Conservation (phyloP, 805 yeast genomes). For the Lipomyces oligophaga region DNA sequence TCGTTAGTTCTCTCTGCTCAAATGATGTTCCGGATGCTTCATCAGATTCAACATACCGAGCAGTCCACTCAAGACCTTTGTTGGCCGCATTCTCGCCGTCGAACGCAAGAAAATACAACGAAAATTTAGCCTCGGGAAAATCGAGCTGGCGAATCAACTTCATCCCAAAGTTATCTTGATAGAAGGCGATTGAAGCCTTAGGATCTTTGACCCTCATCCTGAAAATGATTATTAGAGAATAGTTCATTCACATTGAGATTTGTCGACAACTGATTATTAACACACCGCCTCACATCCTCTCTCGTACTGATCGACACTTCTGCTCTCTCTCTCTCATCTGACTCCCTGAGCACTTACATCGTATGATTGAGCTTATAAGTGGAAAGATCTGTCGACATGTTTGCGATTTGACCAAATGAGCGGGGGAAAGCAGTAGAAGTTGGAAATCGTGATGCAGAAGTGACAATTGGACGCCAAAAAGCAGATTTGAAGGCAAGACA, state of each 20-base stretch:
- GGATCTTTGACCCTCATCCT: conserved; percentile 79
- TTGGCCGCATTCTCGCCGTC: conserved; percentile 45
- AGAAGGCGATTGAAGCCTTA: conserved; percentile 64
- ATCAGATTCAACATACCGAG: conserved; percentile 31
- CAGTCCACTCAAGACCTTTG: conserved; percentile 41
- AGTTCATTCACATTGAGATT: too few relatives aligned
- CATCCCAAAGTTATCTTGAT: conserved; percentile 72
- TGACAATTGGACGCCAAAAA: too few relatives aligned
- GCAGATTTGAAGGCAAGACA: too few relatives aligned
- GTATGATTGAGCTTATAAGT: conserved; percentile 50
- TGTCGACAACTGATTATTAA: neutral
- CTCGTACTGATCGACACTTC: too few relatives aligned
- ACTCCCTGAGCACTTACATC: conserved; percentile 19
- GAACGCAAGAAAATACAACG: conserved; percentile 65
- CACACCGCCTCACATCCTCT: neutral
- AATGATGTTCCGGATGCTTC: too few relatives aligned
- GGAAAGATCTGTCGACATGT: conserved; percentile 29
- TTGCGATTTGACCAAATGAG: conserved; percentile 13
- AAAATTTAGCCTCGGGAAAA: conserved; percentile 54
- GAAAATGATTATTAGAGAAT: conserved; percentile 32
- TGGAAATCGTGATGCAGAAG: too few relatives aligned
- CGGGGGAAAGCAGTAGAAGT: conserved; percentile 1
- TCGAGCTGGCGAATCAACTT: conserved; percentile 51
- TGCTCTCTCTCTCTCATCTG: neutral
- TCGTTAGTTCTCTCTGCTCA: conserved; percentile 3